Evolutionary conservation across 768 basidiomycete species (phyloP).

Genomic region (Pleurotus citrinopileatus): DNA sequence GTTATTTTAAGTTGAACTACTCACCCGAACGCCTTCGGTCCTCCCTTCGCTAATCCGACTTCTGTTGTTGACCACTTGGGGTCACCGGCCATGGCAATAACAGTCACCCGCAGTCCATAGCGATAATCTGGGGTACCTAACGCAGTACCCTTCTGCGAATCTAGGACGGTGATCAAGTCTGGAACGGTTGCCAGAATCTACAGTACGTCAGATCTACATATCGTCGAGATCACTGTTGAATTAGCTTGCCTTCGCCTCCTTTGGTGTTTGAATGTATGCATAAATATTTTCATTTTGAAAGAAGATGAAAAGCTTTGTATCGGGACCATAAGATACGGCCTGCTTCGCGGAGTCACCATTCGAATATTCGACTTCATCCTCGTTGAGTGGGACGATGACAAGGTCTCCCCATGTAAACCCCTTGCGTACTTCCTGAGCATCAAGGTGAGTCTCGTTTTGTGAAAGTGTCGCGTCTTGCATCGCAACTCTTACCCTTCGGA

Average conservation of each 20-base stretch:
- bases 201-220: background rate
- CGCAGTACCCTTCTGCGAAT: conserved; percentile 58
- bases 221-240: background rate
- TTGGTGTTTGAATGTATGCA: conserved; percentile 35
- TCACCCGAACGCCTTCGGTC: conserved; percentile 12
- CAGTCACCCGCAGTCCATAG: conserved; percentile 9
- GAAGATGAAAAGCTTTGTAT: conserved; percentile 42
- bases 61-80: conserved; percentile 8
- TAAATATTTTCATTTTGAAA: conserved; percentile 65
- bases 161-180: conserved; percentile 62
- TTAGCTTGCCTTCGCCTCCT: conserved; percentile 23
- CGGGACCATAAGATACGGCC: conserved; percentile 14
- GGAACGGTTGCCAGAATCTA: conserved; percentile 57
- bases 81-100: conserved; percentile 7
- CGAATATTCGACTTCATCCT: conserved; percentile 27
- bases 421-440: conserved; percentile 34
- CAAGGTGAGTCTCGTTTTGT: too few relatives aligned
- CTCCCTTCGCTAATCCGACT: background rate
- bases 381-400: conserved; percentile 24
- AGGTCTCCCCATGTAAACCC: conserved; percentile 36
- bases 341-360: conserved; percentile 2
- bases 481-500: conserved; percentile 1
- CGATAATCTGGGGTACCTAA: conserved; percentile 57
- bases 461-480: too few relatives aligned
- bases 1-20: background rate